Percentiles rank a stretch among this genome's conserved stretches.
These are phyloP conservation scores for Eimeria tenella DNA, from an alignment of 169 alveolate genomes.

Conservation along the genomic window DNA sequence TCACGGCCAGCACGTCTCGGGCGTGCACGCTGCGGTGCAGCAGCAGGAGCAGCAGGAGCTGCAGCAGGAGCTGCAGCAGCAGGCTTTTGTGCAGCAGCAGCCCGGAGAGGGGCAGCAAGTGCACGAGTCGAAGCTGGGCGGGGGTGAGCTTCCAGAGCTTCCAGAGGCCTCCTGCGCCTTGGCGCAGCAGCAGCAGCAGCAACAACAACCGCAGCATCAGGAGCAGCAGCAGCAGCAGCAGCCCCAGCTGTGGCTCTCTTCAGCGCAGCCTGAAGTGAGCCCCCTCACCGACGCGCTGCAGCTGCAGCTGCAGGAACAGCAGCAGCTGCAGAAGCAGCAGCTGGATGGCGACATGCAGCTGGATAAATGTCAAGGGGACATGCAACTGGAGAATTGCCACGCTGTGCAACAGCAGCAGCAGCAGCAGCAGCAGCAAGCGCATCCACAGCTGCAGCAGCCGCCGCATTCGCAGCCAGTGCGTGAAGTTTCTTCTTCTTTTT, in stretches of 20 bases:
- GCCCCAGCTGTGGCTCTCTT: not conserved
- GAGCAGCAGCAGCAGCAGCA: not conserved
- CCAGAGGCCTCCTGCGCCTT: not conserved
- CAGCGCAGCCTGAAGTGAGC: not conserved
- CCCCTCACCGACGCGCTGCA: not conserved
- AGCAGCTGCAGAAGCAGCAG: not conserved
- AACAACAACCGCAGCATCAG: not conserved
- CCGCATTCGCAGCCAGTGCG: not conserved
- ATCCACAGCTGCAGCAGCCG: constrained; percentile 43
- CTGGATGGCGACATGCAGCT: not conserved
- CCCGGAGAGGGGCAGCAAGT: not conserved
- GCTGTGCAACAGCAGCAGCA: not conserved
- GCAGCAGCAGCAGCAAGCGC: not conserved
- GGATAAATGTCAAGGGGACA: not conserved
- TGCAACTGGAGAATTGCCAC: not conserved
- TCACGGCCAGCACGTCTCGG: not conserved
- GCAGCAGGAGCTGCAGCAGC: not conserved
- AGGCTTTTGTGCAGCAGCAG: not conserved
- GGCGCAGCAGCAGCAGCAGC: constrained; percentile 20
- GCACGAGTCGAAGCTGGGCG: not conserved
- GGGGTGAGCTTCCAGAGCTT: not conserved
- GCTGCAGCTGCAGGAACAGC: constrained; percentile 23
- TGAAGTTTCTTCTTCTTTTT: too few species aligned
- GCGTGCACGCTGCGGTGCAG: not conserved
- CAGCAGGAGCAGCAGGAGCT: not conserved